These are phyloP conservation scores for Kernera saxatilis DNA, from an alignment of 345 rosid genomes.

Conservation along the genomic window DNA sequence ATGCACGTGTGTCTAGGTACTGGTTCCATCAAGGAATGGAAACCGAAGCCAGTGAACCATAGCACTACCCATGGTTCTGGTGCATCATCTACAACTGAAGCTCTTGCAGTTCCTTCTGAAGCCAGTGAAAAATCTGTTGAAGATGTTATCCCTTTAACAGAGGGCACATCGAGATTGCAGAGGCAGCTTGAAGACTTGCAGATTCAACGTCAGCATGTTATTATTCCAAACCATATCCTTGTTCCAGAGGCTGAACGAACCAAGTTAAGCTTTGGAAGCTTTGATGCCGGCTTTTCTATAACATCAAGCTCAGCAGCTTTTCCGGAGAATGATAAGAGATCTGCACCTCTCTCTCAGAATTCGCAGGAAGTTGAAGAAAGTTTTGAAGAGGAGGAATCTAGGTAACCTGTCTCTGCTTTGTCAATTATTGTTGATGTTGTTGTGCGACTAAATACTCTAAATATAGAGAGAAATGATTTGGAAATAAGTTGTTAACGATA, in stretches of 20 bases:
- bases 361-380: constrained; percentile 54
- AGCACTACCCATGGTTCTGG: constrained; percentile 48
- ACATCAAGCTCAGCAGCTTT: constrained; percentile 31
- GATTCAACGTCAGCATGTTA: constrained; percentile 84
- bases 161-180: constrained; percentile 56
- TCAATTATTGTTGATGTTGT: background rate
- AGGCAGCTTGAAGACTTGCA: constrained; percentile 67
- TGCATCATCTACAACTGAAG: constrained; percentile 43
- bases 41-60: constrained; percentile 65
- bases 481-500: background rate
- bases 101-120: constrained; percentile 41
- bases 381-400: constrained; percentile 47
- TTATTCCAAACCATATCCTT: constrained; percentile 82
- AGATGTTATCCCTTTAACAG: constrained; percentile 46
- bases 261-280: constrained; percentile 93
- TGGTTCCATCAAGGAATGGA: constrained; percentile 80
- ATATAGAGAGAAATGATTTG: background rate
- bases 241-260: constrained; percentile 91
- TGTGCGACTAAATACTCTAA: background rate
- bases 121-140: constrained; percentile 37
- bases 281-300: constrained; percentile 70
- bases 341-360: constrained; percentile 56
- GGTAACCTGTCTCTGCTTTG: constrained; percentile 35
- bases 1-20: constrained; percentile 37
- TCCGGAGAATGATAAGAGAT: constrained; percentile 62